Percentiles rank a stretch among this genome's conserved stretches.
These are phyloP conservation scores for Trypanosomatidae sp. DNA, from an alignment of 208 protist genomes.

Conservation along the genomic window DNA sequence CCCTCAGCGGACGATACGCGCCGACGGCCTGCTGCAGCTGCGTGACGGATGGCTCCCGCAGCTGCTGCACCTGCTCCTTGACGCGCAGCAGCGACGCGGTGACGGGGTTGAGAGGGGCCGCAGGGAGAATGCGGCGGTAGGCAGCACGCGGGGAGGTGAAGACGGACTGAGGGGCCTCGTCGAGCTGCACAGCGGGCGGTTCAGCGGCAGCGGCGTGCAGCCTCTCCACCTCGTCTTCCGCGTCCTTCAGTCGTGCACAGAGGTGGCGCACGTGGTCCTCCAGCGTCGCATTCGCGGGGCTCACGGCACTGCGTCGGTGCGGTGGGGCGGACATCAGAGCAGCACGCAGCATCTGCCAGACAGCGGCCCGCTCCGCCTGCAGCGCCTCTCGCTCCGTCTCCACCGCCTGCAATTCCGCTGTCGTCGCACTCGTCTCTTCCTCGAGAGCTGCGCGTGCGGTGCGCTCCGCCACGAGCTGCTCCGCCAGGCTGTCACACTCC, in stretches of 20 bases:
- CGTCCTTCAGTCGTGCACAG: slow-evolving; percentile 3
- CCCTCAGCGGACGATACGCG: slow-evolving; percentile 4
- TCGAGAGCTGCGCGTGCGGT: slow-evolving; percentile 6
- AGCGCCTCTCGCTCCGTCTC: slow-evolving; percentile 8
- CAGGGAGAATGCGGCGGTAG: slow-evolving; percentile 42
- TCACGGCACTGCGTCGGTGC: too few relatives aligned
- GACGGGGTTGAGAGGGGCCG: slow-evolving; percentile 33
- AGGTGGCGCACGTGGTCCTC: slow-evolving; percentile 18
- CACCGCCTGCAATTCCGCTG: slow-evolving; percentile 2
- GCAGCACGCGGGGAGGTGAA: background rate
- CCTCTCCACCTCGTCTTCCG: slow-evolving; percentile 1
- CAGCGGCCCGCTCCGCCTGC: slow-evolving; percentile 9
- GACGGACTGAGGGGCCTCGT: too few relatives aligned
- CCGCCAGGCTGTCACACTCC: background rate
- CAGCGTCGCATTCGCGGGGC: slow-evolving; percentile 4
- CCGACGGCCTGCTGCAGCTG: slow-evolving; percentile 21
- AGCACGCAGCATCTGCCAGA: too few relatives aligned
- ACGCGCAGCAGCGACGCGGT: slow-evolving; percentile 45
- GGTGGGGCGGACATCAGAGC: too few relatives aligned
- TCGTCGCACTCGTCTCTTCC: slow-evolving; percentile 2
- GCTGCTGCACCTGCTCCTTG: slow-evolving; percentile 47
- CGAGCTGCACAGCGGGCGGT: background rate
- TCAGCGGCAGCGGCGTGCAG: background rate
- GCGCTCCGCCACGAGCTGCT: slow-evolving; percentile 6
- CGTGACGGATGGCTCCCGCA: slow-evolving; percentile 29